phyloP scores from a whole-genome alignment of 2,329 filamentous ascomycete genomes.

The Fusarium paranaense region DNA sequence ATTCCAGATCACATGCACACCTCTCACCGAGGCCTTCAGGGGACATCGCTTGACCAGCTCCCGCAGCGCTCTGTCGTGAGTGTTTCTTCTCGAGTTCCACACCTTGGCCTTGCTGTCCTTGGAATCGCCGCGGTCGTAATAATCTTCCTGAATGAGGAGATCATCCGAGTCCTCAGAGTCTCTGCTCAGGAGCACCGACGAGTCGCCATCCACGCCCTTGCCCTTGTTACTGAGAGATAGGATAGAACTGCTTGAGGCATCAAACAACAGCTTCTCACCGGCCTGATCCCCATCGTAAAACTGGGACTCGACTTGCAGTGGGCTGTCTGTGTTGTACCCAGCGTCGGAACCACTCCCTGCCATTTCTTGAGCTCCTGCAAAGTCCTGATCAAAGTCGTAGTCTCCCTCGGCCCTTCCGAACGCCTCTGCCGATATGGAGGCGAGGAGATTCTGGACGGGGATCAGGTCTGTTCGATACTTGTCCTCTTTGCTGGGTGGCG shows the following conservation, averaged over 20 bases:
- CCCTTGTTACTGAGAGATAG: slow-evolving; percentile 43
- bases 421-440: slow-evolving; percentile 89
- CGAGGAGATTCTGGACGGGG: slow-evolving; percentile 87
- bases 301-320: slow-evolving; percentile 56
- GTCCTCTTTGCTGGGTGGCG: slow-evolving; percentile 81
- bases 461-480: slow-evolving; percentile 91
- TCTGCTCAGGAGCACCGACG: slow-evolving; percentile 49
- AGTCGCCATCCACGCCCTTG: slow-evolving; percentile 52
- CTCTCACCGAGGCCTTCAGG: slow-evolving; percentile 80
- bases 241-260: slow-evolving; percentile 54
- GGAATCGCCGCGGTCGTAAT: slow-evolving; percentile 74
- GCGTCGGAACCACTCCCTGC: slow-evolving; percentile 53
- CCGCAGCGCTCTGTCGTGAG: slow-evolving; percentile 75
- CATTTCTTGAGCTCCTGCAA: slow-evolving; percentile 65
- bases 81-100: slow-evolving; percentile 83
- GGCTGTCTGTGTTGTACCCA: slow-evolving; percentile 49
- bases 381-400: slow-evolving; percentile 73
- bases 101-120: slow-evolving; percentile 76
- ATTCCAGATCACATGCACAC: slow-evolving; percentile 97
- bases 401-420: slow-evolving; percentile 73
- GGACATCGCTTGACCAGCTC: slow-evolving; percentile 74
- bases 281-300: slow-evolving; percentile 59
- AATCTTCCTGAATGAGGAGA: slow-evolving; percentile 81
- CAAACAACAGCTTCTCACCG: slow-evolving; percentile 62
- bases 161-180: slow-evolving; percentile 66